Evolutionary conservation across 2,329 filamentous ascomycete genomes (phyloP), one percentile per base, ranked within the genome.

Genomic region (Teratosphaeria zuluensis): DNA sequence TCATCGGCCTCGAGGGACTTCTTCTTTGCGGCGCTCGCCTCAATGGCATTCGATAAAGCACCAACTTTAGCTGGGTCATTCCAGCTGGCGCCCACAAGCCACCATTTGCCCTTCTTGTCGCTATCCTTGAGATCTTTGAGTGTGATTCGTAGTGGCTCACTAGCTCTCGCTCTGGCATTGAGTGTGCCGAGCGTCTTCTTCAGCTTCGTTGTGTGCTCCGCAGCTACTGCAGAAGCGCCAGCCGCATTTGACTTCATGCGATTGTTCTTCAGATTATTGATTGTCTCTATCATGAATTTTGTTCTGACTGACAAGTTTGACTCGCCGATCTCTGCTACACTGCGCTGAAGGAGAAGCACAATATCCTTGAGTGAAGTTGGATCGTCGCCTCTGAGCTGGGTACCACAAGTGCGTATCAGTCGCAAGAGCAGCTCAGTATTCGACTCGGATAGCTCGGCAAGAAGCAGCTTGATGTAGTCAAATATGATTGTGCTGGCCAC

Each of bases 21-120:
- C 42, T 8, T 16, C 12, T 52, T 48, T 4, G 59, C 52, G 31
- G 66, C 60, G 33, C 64, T 59, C 1, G 61, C 55, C 3, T 38
- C 4, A 21, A 8, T 19, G 42, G 9, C 19, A 19, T 53, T 53
- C 12, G 6, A 7, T 4, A 16, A 48, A 54, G 68, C 66, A 30
- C 60, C 62, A 38, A 65, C 63, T 54, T 66, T 70, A 4, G 66
- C 68, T 1, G 77, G 70, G 19, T 79, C 71, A 48, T 77, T 78
- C 84, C 92, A 96, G 73, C 91, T 96, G n/a, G 94, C 92, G 56
- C 94, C 94, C 4, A 97, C 89, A 21, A 97, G 83, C 94, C 94
- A 99, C 94, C 94, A 99, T 76, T 96, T 96, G 0, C 94, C 94
- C 70, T 87, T 89, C 70, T 88, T 92, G 48, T 92, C 88, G 0